phyloP scores from a whole-genome alignment of 2,329 filamentous ascomycete genomes.

The Neonectria hederae region DNA sequence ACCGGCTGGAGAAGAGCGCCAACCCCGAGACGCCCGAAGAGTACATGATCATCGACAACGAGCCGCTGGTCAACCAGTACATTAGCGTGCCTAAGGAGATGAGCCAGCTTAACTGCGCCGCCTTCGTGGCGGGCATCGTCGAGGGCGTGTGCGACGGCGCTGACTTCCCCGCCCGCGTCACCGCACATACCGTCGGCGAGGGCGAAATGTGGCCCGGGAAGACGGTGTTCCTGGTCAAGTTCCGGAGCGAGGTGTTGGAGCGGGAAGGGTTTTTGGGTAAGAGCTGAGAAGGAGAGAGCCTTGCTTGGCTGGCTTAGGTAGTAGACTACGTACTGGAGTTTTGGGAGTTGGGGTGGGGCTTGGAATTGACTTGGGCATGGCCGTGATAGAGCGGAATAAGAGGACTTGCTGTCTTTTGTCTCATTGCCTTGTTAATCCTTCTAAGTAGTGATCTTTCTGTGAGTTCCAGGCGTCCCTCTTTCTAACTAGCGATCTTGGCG shows the following conservation, averaged over 20 bases:
- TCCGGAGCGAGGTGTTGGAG: conserved; percentile 90
- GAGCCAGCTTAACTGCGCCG: conserved; percentile 95
- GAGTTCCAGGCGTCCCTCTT: background rate
- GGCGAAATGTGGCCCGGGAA: conserved; percentile 94
- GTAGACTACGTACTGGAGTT: conserved; percentile 31
- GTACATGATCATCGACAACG: conserved; percentile 99
- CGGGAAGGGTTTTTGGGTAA: conserved; percentile 84
- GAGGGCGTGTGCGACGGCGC: conserved; percentile 96
- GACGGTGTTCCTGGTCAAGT: conserved; percentile 95
- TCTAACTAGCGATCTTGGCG: background rate
- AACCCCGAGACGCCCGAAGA: conserved; percentile 86
- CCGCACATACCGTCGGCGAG: conserved; percentile 80
- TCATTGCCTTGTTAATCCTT: background rate
- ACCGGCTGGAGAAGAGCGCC: conserved; percentile 89
- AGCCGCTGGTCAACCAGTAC: conserved; percentile 94
- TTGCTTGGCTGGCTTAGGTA: background rate
- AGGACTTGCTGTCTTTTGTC: conserved; percentile 3
- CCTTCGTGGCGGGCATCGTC: conserved; percentile 92
- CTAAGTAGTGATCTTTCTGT: background rate
- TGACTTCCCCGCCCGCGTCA: conserved; percentile 88
- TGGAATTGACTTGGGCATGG: conserved; percentile 13
- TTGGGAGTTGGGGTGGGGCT: conserved; percentile 29
- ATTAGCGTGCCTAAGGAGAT: conserved; percentile 94
- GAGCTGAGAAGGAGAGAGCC: conserved; percentile 46
- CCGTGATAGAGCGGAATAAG: conserved; percentile 14